A percentile compares a stretch with the other conserved stretches of the same genome.
phyloP scores from a whole-genome alignment of 331 rosid species.

The Prunus yedoensis region DNA sequence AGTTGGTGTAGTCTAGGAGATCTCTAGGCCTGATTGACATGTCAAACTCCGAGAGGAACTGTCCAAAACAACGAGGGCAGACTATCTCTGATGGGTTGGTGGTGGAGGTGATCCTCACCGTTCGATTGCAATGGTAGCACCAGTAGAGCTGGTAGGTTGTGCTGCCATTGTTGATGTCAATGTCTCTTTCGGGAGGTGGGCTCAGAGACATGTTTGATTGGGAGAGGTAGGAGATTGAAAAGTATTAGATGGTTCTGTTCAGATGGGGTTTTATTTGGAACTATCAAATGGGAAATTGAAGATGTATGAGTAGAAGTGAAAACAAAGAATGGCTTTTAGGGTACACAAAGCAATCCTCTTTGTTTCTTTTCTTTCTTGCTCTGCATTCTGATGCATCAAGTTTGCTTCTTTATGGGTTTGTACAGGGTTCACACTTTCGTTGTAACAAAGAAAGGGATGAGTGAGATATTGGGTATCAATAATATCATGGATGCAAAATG shows the following conservation, averaged over 20 bases:
- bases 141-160: constrained; percentile 47
- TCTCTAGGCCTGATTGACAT: constrained; percentile 34
- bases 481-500: not conserved
- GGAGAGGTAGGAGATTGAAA: not conserved
- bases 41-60: constrained; percentile 59
- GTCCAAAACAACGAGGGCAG: constrained; percentile 81
- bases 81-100: constrained; percentile 28
- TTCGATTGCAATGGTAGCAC: constrained; percentile 74
- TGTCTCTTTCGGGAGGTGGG: constrained; percentile 44
- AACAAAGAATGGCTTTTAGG: constrained; percentile 62
- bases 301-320: not conserved
- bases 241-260: not conserved
- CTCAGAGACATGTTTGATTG: constrained; percentile 47
- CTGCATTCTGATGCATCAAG: not conserved
- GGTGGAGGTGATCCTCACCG: constrained; percentile 40
- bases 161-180: constrained; percentile 13
- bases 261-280: not conserved
- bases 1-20: constrained; percentile 34
- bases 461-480: not conserved
- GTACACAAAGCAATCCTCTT: constrained; percentile 44
- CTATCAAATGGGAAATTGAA: not conserved
- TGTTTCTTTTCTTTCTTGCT: not conserved
- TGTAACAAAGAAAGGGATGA: constrained; percentile 18
- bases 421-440: constrained; percentile 12
- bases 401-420: not conserved